Conservation (phyloP, 768 basidiomycete species). For the Boletus reticulatus region DNA sequence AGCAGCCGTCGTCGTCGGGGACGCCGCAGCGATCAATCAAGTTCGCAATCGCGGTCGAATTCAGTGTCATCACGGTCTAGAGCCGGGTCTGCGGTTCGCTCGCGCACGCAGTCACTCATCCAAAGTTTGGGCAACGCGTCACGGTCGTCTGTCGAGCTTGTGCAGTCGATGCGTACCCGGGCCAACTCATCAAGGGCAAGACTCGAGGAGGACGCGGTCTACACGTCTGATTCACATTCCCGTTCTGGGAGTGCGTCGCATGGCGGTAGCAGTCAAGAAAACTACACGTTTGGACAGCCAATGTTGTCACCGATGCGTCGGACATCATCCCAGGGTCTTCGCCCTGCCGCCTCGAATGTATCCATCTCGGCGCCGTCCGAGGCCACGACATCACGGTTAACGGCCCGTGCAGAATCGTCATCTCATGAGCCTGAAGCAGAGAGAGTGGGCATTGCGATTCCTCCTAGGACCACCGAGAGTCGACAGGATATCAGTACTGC, state of each 20-base stretch:
- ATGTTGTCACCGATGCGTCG: conserved; percentile 35
- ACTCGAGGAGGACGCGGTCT: conserved; percentile 53
- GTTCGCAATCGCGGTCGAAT: conserved; percentile 28
- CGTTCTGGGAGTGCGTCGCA: conserved; percentile 47
- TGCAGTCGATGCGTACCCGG: conserved; percentile 48
- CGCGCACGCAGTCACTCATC: conserved; percentile 64
- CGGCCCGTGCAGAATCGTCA: conserved; percentile 15
- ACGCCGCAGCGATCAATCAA: conserved; percentile 37
- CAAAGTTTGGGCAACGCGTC: conserved; percentile 63
- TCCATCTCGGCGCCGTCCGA: conserved; percentile 28
- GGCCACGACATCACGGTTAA: conserved; percentile 23
- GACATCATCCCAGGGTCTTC: conserved; percentile 18
- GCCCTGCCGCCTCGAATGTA: conserved; percentile 13
- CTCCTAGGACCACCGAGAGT: conserved; percentile 33
- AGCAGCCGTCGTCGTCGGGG: conserved; percentile 33
- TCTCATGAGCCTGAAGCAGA: conserved; percentile 14
- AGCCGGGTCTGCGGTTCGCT: conserved; percentile 54
- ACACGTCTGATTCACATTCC: conserved; percentile 34
- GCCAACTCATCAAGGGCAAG: conserved; percentile 69
- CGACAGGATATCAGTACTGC: conserved; percentile 69
- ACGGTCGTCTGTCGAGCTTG: conserved; percentile 57
- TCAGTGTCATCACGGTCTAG: conserved; percentile 39
- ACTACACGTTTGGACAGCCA: conserved; percentile 72
- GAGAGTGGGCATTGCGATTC: conserved; percentile 28
- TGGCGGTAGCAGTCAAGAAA: conserved; percentile 50